Percentiles rank a stretch among this genome's conserved stretches.
phyloP scores from a whole-genome alignment of 108 stramenopile species.

The Skeletonema potamos region DNA sequence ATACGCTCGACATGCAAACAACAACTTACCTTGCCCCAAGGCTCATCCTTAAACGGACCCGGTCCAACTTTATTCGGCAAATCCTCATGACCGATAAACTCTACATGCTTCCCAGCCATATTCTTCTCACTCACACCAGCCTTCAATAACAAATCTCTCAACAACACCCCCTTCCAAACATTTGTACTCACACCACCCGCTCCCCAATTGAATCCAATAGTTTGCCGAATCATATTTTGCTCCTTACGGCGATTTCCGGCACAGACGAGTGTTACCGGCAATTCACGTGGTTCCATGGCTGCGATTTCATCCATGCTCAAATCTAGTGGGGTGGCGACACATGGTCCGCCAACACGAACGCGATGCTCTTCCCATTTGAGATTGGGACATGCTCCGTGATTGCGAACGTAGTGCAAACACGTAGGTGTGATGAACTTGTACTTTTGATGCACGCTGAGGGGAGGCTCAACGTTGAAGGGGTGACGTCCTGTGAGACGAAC shows the following conservation, averaged over 20 bases:
- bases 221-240: constrained; percentile 96
- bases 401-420: constrained; percentile 59
- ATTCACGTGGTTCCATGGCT: constrained; percentile 63
- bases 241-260: constrained; percentile 98
- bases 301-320: constrained; percentile 84
- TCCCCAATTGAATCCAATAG: constrained; percentile 98
- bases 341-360: constrained; percentile 58
- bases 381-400: constrained; percentile 89
- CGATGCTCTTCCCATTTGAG: constrained; percentile 83
- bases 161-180: constrained; percentile 91
- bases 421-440: constrained; percentile 86
- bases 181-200: constrained; percentile 91
- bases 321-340: constrained; percentile 54
- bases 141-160: constrained; percentile 84
- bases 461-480: constrained; percentile 98
- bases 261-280: constrained; percentile 95
- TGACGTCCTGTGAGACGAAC: constrained; percentile 96
- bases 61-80: constrained; percentile 93
- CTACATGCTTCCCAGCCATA: constrained; percentile 83
- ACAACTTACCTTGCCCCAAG: constrained; percentile 73
- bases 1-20: background rate
- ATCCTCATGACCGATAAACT: constrained; percentile 90
- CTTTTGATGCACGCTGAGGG: constrained; percentile 66
- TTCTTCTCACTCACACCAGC: constrained; percentile 83
- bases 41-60: constrained; percentile 84